Base-by-base conservation (phyloP, 2,329 filamentous ascomycete genomes). In the Scopulariopsis brevicaulis region DNA sequence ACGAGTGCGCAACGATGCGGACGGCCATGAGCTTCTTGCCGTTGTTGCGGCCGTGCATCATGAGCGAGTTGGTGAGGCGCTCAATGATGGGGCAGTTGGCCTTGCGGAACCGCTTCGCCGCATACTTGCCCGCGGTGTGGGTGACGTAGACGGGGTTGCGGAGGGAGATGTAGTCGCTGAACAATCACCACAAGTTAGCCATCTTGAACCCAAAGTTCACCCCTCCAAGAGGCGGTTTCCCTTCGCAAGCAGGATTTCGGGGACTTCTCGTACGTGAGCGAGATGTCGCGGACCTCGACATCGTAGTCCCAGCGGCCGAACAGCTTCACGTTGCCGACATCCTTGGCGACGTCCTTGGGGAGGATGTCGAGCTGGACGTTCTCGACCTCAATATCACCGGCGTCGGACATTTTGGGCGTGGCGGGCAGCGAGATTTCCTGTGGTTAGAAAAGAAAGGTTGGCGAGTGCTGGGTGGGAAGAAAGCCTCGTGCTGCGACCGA, bases 31-130 rank as follows among this genome's bases (percentile, higher is more conserved):
- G 87, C 90, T 99, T 99, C 89, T 99, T 99, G 80, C 94, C 94
- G 89, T 96, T 99, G 90, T 99, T 99, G 81, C 94, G 94, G 80
- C 94, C 94, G 87, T 99, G 96, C 93, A 97, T 97, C 95, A 99
- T 99, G 77, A 99, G 87, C 62, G 94, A 97, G 89, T 99, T 99
- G 85, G 94, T 99, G 71, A 99, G 87, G 77, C 94, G 93, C 89
- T 99, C 94, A 75, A 99, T 96, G 87, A 99, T 97, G 72, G 94
- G 94, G 90, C 94, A 99, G 86, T 97, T 95, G 76, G 95, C 94
- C 88, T 99, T 99, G 84, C 94, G 90, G 90, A 99, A 99, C 75
- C 95, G 89, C 91, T 99, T 99, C 81, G 87, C 85, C 74, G 94
- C 94, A 86, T 96, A 99, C 76, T 92, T 90, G 76, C 94, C 94